Evolutionary conservation across 2,329 filamentous ascomycete genomes (phyloP).

Genomic region (Venturia asperata): DNA sequence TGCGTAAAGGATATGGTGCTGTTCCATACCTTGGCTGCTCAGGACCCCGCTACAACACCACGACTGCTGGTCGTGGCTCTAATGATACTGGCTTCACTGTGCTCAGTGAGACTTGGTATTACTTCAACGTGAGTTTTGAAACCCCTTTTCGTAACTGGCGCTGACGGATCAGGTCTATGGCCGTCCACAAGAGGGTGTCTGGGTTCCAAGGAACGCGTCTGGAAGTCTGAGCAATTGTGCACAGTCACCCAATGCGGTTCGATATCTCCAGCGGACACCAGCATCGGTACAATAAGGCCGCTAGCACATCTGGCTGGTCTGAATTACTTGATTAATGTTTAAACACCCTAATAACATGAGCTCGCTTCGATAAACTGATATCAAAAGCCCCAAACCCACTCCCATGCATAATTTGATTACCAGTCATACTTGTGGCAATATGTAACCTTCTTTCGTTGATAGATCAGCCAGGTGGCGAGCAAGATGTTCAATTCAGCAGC

Average conservation of each 20-base stretch:
- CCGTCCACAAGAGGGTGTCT: conserved; percentile 46
- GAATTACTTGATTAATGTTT: neutral
- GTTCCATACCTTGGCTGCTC: conserved; percentile 56
- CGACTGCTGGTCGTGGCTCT: conserved; percentile 48
- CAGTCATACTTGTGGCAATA: no score
- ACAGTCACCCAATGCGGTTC: conserved; percentile 29
- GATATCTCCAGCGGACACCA: conserved; percentile 14
- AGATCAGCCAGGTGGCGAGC: no score
- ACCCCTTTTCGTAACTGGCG: neutral
- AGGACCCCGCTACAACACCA: conserved; percentile 55
- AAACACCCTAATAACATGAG: no score
- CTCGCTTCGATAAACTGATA: no score
- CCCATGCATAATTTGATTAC: no score
- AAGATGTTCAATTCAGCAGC: no score
- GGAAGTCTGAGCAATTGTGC: conserved; percentile 50
- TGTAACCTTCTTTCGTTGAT: no score
- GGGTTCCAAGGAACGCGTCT: conserved; percentile 42
- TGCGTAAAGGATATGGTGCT: conserved; percentile 46
- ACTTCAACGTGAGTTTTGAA: conserved; percentile 45
- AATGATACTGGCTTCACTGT: conserved; percentile 51
- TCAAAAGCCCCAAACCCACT: no score
- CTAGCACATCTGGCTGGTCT: neutral
- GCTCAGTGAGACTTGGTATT: conserved; percentile 60
- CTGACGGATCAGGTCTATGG: conserved; percentile 36
- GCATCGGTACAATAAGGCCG: conserved; percentile 2